These are phyloP conservation scores for Whalleya microplaca DNA, from an alignment of 2,329 filamentous ascomycete genomes.

Conservation along the genomic window DNA sequence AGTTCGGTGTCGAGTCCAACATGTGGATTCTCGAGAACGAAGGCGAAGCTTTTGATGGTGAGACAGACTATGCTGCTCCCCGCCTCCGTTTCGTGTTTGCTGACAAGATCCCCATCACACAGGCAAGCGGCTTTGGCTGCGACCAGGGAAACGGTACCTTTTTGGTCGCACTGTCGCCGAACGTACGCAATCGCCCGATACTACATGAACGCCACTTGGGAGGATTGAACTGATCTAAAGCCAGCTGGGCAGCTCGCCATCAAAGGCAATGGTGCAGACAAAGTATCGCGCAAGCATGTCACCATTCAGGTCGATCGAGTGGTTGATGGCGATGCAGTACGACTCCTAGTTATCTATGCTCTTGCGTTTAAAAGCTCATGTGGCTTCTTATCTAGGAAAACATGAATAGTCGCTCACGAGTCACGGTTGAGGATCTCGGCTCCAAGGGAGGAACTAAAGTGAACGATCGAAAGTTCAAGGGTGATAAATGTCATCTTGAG, in stretches of 20 bases:
- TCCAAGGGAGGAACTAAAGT: slow-evolving; percentile 84
- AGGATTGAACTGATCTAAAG: slow-evolving; percentile 23
- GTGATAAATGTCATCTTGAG: slow-evolving; percentile 59
- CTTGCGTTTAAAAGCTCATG: neutral
- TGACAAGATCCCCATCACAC: slow-evolving; percentile 20
- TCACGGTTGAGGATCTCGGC: slow-evolving; percentile 77
- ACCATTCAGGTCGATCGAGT: slow-evolving; percentile 73
- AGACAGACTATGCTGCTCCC: slow-evolving; percentile 7
- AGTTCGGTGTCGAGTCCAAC: slow-evolving; percentile 1
- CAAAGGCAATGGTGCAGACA: slow-evolving; percentile 63
- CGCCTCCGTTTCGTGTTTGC: slow-evolving; percentile 6
- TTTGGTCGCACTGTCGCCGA: slow-evolving; percentile 78
- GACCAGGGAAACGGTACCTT: slow-evolving; percentile 82
- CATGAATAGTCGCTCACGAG: slow-evolving; percentile 65
- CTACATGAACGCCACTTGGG: neutral
- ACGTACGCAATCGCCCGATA: slow-evolving; percentile 46
- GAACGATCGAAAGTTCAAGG: slow-evolving; percentile 72
- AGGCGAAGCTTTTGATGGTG: slow-evolving; percentile 52
- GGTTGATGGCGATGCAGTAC: slow-evolving; percentile 67
- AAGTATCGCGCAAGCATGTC: slow-evolving; percentile 87
- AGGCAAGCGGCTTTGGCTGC: slow-evolving; percentile 80
- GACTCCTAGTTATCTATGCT: slow-evolving; percentile 27
- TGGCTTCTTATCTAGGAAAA: slow-evolving; percentile 51
- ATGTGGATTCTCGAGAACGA: slow-evolving; percentile 63
- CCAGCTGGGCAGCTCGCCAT: slow-evolving; percentile 70